Conservation (phyloP, 2,329 filamentous ascomycete genomes). For the Verticillium dahliae region DNA sequence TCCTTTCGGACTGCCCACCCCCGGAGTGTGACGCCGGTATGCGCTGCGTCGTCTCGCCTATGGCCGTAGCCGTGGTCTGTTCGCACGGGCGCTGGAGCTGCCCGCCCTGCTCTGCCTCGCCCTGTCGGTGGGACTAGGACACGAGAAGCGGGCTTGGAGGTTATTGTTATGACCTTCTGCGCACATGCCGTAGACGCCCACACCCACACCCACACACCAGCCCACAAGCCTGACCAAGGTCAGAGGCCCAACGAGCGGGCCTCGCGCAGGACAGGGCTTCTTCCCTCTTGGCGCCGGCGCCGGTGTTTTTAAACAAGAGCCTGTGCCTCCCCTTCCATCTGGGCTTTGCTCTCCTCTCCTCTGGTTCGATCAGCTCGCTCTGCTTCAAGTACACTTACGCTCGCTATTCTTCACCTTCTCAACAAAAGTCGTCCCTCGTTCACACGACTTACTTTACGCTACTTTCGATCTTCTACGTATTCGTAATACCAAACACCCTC, state of each 20-base stretch:
- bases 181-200: not conserved
- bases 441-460: slow-evolving; percentile 2
- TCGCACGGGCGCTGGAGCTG: not conserved
- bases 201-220: not conserved
- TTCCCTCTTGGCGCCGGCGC: slow-evolving; percentile 1
- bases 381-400: not conserved
- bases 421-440: slow-evolving; percentile 2
- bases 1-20: not conserved
- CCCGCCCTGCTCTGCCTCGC: not conserved
- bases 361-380: not conserved
- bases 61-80: not conserved
- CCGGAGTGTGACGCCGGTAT: not conserved
- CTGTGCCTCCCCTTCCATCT: not conserved
- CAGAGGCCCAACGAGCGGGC: not conserved
- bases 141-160: slow-evolving; percentile 1
- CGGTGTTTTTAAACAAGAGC: slow-evolving; percentile 3
- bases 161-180: not conserved
- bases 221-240: not conserved
- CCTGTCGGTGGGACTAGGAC: not conserved
- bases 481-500: slow-evolving; percentile 14
- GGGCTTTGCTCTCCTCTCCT: not conserved
- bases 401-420: not conserved
- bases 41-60: not conserved
- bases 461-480: slow-evolving; percentile 7
- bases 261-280: not conserved